These are phyloP conservation scores for Pythium phragmiticola DNA, from an alignment of 352 stramenopile species.

Conservation along the genomic window DNA sequence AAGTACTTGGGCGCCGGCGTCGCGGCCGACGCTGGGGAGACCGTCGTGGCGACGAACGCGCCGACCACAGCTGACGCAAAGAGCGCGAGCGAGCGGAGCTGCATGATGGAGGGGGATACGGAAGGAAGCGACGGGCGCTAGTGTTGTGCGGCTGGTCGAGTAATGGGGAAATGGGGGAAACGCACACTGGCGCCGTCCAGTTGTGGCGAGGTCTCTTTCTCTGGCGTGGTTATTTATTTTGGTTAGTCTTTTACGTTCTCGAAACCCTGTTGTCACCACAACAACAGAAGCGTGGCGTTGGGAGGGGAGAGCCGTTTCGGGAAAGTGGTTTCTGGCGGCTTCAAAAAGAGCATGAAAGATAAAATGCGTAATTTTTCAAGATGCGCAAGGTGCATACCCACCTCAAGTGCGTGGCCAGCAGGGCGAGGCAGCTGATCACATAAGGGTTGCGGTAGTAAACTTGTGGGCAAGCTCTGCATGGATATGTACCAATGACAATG, in stretches of 20 bases:
- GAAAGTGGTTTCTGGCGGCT: slow-evolving; percentile 10
- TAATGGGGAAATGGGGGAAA: not conserved
- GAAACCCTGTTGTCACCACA: not conserved
- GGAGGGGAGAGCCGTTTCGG: slow-evolving; percentile 5
- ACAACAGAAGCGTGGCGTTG: slow-evolving; percentile 5
- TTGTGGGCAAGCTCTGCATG: not conserved
- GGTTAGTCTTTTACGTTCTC: not conserved
- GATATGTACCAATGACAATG: too few species aligned
- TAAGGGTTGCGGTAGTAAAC: not conserved
- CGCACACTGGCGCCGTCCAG: not conserved
- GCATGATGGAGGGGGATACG: slow-evolving; percentile 31
- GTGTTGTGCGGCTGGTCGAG: not conserved
- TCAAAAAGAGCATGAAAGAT: slow-evolving; percentile 4
- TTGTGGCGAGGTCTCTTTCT: not conserved
- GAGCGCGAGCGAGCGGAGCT: slow-evolving; percentile 38
- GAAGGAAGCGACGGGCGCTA: not conserved
- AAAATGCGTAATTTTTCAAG: slow-evolving; percentile 17
- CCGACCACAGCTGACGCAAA: slow-evolving; percentile 31
- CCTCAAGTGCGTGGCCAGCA: not conserved
- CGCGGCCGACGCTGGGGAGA: slow-evolving; percentile 23
- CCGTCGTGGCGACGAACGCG: slow-evolving; percentile 12
- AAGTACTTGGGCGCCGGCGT: slow-evolving; percentile 42
- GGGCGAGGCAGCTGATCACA: too few species aligned
- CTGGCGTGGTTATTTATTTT: not conserved
- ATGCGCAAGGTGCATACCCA: slow-evolving; percentile 4